Evolutionary conservation across 306 rosid species (phyloP).

Genomic region (Parietaria judaica): DNA sequence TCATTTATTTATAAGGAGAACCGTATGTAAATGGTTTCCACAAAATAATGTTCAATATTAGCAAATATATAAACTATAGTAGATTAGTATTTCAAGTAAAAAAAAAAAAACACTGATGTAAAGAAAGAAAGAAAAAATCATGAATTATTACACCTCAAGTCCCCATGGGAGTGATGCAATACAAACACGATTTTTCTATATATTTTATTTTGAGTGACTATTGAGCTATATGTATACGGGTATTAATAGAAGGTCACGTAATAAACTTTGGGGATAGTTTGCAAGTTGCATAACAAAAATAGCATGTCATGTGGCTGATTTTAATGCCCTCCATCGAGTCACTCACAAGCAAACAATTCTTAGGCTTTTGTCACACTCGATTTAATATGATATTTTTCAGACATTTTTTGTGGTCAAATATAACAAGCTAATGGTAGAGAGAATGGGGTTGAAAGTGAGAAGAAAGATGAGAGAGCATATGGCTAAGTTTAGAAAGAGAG

Average conservation of each 20-base stretch:
- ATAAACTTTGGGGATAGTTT: neutral
- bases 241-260: neutral
- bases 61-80: too few species aligned
- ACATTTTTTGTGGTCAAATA: constrained; percentile 1
- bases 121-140: too few species aligned
- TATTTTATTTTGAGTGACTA: neutral
- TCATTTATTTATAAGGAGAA: too few species aligned
- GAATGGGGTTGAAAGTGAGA: constrained; percentile 24
- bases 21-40: too few species aligned
- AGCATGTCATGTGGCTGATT: constrained; percentile 13
- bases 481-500: constrained; percentile 22
- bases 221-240: neutral
- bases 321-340: constrained; percentile 6
- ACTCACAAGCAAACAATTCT: neutral
- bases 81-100: too few species aligned
- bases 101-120: too few species aligned
- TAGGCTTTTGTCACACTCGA: neutral
- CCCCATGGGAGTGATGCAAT: constrained; percentile 4
- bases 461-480: constrained; percentile 26
- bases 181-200: neutral
- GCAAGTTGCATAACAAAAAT: neutral
- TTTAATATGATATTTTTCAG: neutral
- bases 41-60: too few species aligned
- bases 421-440: constrained; percentile 6
- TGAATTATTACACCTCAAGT: neutral